Percentiles rank a stretch among this genome's conserved stretches.
phyloP scores from a whole-genome alignment of 1,139 yeast genomes.

The Keqinozyma sinolaborantium region DNA sequence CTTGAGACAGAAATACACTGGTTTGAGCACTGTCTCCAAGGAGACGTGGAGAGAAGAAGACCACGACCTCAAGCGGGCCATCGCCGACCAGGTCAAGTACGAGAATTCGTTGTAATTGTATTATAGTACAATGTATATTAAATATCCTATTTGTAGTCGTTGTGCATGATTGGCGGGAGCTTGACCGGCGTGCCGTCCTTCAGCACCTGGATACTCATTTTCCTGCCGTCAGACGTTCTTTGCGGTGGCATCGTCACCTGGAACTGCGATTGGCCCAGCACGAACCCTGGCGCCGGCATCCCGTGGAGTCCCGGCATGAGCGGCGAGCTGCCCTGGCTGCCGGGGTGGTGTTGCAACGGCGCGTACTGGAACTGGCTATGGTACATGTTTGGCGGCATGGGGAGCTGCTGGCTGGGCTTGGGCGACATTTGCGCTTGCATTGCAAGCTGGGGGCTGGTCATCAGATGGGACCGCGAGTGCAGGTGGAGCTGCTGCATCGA shows the following conservation, averaged over 20 bases:
- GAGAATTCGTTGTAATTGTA: slow-evolving; percentile 31
- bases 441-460: background rate
- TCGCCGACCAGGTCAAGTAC: slow-evolving; percentile 57
- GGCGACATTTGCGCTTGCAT: background rate
- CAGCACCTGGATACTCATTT: background rate
- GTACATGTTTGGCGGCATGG: background rate
- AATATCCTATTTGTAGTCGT: too few relatives aligned
- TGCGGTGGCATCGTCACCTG: background rate
- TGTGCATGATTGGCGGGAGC: too few relatives aligned
- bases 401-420: background rate
- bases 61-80: slow-evolving; percentile 57
- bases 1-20: slow-evolving; percentile 50
- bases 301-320: too few relatives aligned
- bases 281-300: background rate
- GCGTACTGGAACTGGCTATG: background rate
- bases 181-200: background rate
- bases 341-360: too few relatives aligned
- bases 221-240: background rate
- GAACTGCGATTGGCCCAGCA: background rate
- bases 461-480: background rate
- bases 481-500: background rate
- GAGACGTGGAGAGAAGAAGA: slow-evolving; percentile 57
- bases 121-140: slow-evolving; percentile 3
- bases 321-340: too few relatives aligned
- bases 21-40: slow-evolving; percentile 55